Evolutionary conservation across 768 basidiomycete genomes (phyloP), one percentile per base, ranked within the genome.

Genomic region (Boletus barrowsii): DNA sequence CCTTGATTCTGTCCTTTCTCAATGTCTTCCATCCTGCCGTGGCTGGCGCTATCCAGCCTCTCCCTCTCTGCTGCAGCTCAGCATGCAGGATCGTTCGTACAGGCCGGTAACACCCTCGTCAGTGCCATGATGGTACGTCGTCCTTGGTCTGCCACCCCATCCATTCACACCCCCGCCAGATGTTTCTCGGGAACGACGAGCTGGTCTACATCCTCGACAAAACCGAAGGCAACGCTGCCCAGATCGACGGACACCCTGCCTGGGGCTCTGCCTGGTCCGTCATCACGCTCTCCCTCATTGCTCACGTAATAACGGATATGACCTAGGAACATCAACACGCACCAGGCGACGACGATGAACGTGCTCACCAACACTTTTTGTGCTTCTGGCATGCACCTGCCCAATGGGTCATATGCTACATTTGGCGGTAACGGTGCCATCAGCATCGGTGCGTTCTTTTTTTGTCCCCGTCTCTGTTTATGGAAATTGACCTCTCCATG

Each of bases 201-300:
- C 88, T 84, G 69, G 87, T 95, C 32, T 95, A 93, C 73, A 87
- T 94, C 17, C 76, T 94, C 37, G 93, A 96, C 79, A 96, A 96
- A 73, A 83, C 86, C 6, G 87, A 93, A 65, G 83, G 82, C 22
- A 93, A 93, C 68, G 75, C 78, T 3, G 79, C 79, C 4, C 76
- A 79, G 58, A 75, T 90, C 52, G 76, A 79, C 55, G 83, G 83
- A 1, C 89, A 90, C 68, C 82, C 90, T 11, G 86, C 87, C 2
- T 88, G 86, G 82, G 89, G 81, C 8, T 69, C 86, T 0, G 83
- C 83, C 10, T 90, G 84, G 84, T 84, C 24, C 32, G 57, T 8
- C 10, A 3, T 13, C 5, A 11, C 35, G 7, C 6, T 3, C 0
- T 20, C 40, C 22, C 2, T 55, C n/a, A 6, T 6, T 14, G 7